Conservation (phyloP, 148 eudicot genomes). For the Beta vulgaris region DNA sequence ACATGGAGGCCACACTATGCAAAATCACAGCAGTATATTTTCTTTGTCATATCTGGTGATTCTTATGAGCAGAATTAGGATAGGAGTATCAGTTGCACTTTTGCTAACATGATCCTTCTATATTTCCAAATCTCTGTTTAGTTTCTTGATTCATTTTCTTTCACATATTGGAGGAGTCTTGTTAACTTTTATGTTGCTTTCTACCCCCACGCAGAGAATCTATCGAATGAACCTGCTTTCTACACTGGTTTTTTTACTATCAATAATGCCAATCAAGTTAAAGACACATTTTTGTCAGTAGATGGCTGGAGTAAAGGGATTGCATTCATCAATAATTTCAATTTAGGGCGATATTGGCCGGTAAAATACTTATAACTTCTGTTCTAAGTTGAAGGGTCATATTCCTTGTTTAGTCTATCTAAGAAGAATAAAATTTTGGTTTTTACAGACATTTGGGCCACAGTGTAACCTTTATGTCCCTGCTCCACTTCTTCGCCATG, state of each 20-base stretch:
- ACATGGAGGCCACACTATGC: constrained; percentile 35
- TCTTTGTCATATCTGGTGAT: neutral
- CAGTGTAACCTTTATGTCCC: constrained; percentile 93
- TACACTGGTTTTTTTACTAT: constrained; percentile 60
- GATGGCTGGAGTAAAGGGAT: constrained; percentile 91
- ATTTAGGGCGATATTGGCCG: constrained; percentile 93
- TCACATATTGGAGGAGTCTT: neutral
- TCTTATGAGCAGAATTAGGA: neutral
- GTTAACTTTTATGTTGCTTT: constrained; percentile 7
- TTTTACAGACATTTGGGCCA: constrained; percentile 71
- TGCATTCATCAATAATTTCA: constrained; percentile 73
- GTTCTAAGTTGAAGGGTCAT: neutral
- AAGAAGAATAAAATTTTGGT: neutral
- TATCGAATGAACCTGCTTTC: constrained; percentile 63
- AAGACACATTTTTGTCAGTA: constrained; percentile 75
- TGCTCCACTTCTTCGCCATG: constrained; percentile 72
- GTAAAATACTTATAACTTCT: constrained; percentile 33
- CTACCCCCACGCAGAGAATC: constrained; percentile 34
- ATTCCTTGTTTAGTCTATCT: too few species aligned
- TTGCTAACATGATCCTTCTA: neutral
- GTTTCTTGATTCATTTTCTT: constrained; percentile 2
- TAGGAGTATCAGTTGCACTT: neutral
- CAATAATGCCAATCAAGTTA: constrained; percentile 37
- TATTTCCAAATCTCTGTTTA: neutral
- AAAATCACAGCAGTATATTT: constrained; percentile 32